Evolutionary conservation across 106 monocot species (phyloP).

Genomic region (Apostasia shenzhenica): DNA sequence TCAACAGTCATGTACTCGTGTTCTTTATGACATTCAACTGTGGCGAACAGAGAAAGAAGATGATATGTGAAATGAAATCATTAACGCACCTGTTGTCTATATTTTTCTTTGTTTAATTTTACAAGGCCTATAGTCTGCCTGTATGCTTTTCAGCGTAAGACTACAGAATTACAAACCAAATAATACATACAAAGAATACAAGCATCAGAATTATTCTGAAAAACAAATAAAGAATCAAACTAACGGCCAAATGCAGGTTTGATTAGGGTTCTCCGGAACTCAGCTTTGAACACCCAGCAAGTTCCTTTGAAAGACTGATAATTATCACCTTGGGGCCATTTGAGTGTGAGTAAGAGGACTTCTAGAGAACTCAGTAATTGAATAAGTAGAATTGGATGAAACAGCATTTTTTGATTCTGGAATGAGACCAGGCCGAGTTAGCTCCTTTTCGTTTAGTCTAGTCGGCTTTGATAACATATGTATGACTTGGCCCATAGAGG

Average conservation of each 20-base stretch:
- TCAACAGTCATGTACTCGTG: too few relatives aligned
- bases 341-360: constrained; percentile 20
- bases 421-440: constrained; percentile 51
- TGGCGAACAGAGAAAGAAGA: too few relatives aligned
- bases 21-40: too few relatives aligned
- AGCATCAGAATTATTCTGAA: too few relatives aligned
- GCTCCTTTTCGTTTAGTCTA: constrained; percentile 38
- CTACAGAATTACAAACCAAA: too few relatives aligned
- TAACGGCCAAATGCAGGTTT: neutral
- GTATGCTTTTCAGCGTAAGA: too few relatives aligned
- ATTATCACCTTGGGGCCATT: constrained; percentile 36
- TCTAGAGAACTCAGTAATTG: constrained; percentile 13
- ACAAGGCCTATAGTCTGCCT: too few relatives aligned
- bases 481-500: constrained; percentile 55
- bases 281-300: neutral
- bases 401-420: constrained; percentile 5
- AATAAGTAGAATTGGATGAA: constrained; percentile 3
- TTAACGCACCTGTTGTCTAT: too few relatives aligned
- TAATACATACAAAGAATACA: too few relatives aligned
- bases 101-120: too few relatives aligned
- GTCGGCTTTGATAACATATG: constrained; percentile 53
- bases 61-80: too few relatives aligned
- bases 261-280: too few relatives aligned
- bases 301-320: neutral
- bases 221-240: neutral